A percentile compares a stretch with the other conserved stretches of the same genome.
Conservation (phyloP, 441 rosid species). For the Metrosideros polymorpha region DNA sequence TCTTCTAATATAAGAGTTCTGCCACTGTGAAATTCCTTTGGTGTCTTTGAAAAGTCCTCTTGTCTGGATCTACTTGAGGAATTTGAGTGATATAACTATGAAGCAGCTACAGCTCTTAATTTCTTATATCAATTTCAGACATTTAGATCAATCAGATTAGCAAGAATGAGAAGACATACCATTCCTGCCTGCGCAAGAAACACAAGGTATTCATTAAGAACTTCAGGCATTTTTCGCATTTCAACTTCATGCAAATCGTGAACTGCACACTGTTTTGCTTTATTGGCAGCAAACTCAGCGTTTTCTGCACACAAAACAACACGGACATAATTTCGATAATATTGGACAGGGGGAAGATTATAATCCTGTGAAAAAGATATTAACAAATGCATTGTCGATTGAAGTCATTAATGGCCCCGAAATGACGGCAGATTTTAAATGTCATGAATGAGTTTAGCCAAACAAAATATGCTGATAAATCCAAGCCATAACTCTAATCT, state of each 20-base stretch:
- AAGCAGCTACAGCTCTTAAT: neutral
- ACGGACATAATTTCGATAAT: neutral
- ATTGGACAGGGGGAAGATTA: neutral
- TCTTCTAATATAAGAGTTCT: neutral
- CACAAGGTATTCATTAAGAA: slow-evolving; percentile 39
- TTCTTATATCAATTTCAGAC: neutral
- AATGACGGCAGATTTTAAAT: neutral
- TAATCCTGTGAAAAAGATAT: neutral
- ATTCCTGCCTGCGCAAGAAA: slow-evolving; percentile 64
- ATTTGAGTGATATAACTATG: neutral
- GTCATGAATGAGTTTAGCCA: neutral
- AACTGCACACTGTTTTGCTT: slow-evolving; percentile 24
- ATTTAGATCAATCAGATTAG: neutral
- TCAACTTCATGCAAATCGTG: slow-evolving; percentile 34
- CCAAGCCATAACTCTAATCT: neutral
- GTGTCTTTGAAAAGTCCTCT: neutral
- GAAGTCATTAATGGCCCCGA: neutral
- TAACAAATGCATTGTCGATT: neutral
- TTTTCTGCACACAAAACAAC: slow-evolving; percentile 30
- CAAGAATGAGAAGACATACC: slow-evolving; percentile 9
- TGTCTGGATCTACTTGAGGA: neutral
- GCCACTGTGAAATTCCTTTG: neutral
- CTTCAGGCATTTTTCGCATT: slow-evolving; percentile 38
- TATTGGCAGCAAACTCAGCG: slow-evolving; percentile 17
- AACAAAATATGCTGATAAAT: neutral